Conservation (phyloP, 2,329 filamentous ascomycete species). For the Penicillium nordicum region DNA sequence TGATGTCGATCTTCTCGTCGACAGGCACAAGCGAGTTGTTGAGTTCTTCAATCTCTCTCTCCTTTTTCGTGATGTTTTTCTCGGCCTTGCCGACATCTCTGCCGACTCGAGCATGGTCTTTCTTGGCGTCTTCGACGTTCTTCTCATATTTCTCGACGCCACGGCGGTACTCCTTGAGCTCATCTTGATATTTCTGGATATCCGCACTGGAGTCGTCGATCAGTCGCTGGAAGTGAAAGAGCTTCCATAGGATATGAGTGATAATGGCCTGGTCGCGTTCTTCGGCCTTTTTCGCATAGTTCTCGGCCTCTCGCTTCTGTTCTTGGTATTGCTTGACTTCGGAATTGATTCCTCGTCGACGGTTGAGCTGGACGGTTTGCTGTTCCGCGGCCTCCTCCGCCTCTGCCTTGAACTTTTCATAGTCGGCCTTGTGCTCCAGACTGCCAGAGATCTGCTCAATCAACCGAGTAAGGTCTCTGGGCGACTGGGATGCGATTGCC, state of each 20-base stretch:
- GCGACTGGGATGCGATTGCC: conserved; percentile 90
- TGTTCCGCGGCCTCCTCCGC: conserved; percentile 84
- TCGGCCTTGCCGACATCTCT: conserved; percentile 79
- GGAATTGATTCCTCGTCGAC: conserved; percentile 89
- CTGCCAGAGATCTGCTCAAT: conserved; percentile 98
- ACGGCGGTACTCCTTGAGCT: conserved; percentile 86
- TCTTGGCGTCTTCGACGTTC: conserved; percentile 74
- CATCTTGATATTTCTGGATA: conserved; percentile 90
- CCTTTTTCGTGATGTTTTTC: conserved; percentile 77
- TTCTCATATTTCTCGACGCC: conserved; percentile 81
- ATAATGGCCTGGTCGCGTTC: conserved; percentile 89
- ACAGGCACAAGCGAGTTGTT: conserved; percentile 83
- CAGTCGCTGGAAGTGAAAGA: conserved; percentile 88
- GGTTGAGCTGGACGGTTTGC: conserved; percentile 80
- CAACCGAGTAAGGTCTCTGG: conserved; percentile 84
- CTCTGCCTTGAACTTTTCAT: conserved; percentile 83
- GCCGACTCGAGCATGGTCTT: conserved; percentile 73
- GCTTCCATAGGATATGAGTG: conserved; percentile 91
- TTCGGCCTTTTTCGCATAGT: conserved; percentile 83
- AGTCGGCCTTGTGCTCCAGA: conserved; percentile 89
- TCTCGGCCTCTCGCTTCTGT: conserved; percentile 93
- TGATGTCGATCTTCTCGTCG: conserved; percentile 85
- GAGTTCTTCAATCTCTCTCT: conserved; percentile 81
- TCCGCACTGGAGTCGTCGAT: conserved; percentile 89
- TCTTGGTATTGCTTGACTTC: conserved; percentile 98